Evolutionary conservation across 306 rosid species (phyloP), one percentile per base, ranked within the genome.

Genomic region (Castanopsis chinensis): DNA sequence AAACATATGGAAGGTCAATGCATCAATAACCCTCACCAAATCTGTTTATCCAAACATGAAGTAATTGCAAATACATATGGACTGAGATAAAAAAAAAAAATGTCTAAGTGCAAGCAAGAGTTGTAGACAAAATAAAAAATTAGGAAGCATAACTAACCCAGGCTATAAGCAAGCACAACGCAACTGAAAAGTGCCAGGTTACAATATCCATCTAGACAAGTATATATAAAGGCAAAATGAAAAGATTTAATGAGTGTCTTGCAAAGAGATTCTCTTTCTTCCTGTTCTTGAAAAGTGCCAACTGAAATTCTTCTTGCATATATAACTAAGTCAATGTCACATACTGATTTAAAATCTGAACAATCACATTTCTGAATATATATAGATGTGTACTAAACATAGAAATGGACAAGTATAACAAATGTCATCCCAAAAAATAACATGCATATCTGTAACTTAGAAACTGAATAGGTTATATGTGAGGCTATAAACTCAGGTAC

Each of bases 161-260:
- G 75, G 98, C 97, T 33, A 95, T 98, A 70, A 92, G 89, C 28
- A 95, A 87, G 87, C 98, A 95, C 96, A 95, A 95, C 32, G 99
- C 98, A 83, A 95, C 99, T 2, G 98, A 87, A n/a, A n/a, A n/a
- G n/a, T n/a, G n/a, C n/a, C n/a, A n/a, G n/a, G 51, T 30, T 14
- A 33, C 5, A 67, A 67, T 67, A 49, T 35, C 28, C 52, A 15
- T 56, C 37, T 69, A 54, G 19, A 70, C 33, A 45, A 25, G 17
- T 13, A 27, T 71, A 41, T 57, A 69, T 13, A 54, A 65, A 53
- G 19, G 32, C 0, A 65, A 79, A 75, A 33, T 5, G 63, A 28
- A 52, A 72, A 12, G 69, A 74, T 67, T 37, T 59, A 57, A 6
- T 93, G 93, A 98, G 88, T 94, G 96, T 76, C 86, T 91, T 54